A percentile compares a stretch with the other conserved stretches of the same genome.
Conservation (phyloP, 129 eudicot species). For the Pseudognaphalium luteoalbum region DNA sequence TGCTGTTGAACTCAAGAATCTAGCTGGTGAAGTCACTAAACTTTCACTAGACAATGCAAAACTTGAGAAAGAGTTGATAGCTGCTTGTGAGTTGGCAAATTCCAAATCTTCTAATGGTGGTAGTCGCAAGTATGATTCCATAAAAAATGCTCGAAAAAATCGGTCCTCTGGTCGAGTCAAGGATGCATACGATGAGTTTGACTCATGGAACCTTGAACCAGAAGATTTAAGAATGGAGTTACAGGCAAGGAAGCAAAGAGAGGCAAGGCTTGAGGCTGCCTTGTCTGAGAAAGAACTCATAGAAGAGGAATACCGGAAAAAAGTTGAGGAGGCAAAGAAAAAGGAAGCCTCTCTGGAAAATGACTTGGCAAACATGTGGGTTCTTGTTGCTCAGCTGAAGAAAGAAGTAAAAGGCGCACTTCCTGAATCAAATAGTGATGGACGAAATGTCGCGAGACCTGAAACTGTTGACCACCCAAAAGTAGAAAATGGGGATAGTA, state of each 20-base stretch:
- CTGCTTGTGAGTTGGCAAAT: conserved; percentile 61
- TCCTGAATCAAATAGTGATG: conserved; percentile 43
- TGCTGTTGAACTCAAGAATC: conserved; percentile 85
- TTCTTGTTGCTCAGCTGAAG: conserved; percentile 94
- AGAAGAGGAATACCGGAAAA: conserved; percentile 77
- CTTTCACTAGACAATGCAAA: conserved; percentile 79
- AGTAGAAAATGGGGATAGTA: conserved; percentile 38
- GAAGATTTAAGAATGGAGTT: conserved; percentile 81
- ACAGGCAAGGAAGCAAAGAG: conserved; percentile 82
- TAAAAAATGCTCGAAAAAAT: conserved; percentile 57
- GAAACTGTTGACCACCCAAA: conserved; percentile 37
- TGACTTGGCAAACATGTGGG: conserved; percentile 99
- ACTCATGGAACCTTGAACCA: conserved; percentile 66
- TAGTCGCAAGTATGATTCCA: conserved; percentile 50
- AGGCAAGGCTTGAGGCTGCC: conserved; percentile 81
- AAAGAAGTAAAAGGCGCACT: conserved; percentile 53
- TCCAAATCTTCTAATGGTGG: conserved; percentile 54
- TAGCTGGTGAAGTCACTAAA: conserved; percentile 94
- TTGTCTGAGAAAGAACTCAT: conserved; percentile 75
- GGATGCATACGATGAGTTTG: conserved; percentile 70
- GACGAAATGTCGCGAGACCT: conserved; percentile 28
- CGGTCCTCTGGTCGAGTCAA: conserved; percentile 60
- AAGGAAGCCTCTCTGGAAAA: conserved; percentile 86
- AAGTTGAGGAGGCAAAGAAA: conserved; percentile 72
- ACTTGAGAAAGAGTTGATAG: conserved; percentile 76